Base-by-base conservation (phyloP, 2,329 filamentous ascomycete species). In the Capronia americana region DNA sequence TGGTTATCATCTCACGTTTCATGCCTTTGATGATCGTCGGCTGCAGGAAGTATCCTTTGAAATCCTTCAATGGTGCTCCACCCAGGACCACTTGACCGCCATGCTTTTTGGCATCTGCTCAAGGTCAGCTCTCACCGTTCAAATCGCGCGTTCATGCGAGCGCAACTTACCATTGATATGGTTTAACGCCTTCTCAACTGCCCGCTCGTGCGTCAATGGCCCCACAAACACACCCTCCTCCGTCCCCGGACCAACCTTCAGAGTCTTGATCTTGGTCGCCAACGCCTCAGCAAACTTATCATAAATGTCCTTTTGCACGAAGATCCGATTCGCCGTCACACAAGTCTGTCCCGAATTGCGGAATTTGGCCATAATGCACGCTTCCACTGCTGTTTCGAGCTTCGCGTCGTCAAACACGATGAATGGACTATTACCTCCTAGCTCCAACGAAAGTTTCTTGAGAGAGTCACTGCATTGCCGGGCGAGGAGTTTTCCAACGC, bases 161-260 rank as follows among this genome's bases (percentile, higher is more conserved):
- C 17, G 14, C 28, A 23, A 65, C 70, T 64, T 64, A 71, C 70
- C 70, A 53, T 72, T 67, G 44, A 72, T 69, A 56, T 73, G 67
- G 46, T 57, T 69, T 69, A 70, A 67, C 17, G 70, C 69, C 57
- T 74, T 73, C 54, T 69, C 69, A 17, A 72, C 69, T 11, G 74
- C 72, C 38, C 72, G 70, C 30, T 76, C 73, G 51, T 75, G 74
- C 3, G 73, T 76, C 28, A 96, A 81, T 23, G 92, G 92, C 0
- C 92, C 92, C 75, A 95, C 92, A 0, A 92, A 95, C 61, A 88
- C 84, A 68, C 85, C 87, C 48, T 88, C 80, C 1, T 85, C 86
- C 77, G 91, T 93, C 3, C 92, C 91, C 71, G 88, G 84, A 60
- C 92, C 92, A 64, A 95, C 89, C 74, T 87, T 89, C 83, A 96